A percentile compares a stretch with the other conserved stretches of the same genome.
phyloP scores from a whole-genome alignment of 345 rosid genomes.

The Bruguiera parviflora region DNA sequence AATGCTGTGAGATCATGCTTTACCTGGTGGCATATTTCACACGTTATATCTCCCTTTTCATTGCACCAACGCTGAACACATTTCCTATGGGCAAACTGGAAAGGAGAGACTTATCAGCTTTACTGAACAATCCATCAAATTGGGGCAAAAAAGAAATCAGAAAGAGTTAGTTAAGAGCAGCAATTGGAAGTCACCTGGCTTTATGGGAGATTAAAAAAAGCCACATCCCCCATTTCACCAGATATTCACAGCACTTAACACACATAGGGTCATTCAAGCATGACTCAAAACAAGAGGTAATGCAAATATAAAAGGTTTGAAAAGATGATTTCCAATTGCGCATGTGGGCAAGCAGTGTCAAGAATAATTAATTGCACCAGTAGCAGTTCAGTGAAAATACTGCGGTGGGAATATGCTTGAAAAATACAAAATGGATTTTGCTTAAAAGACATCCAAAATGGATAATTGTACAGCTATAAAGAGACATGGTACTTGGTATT shows the following conservation, averaged over 20 bases:
- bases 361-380: not conserved
- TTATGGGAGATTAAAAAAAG: not conserved
- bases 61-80: slow-evolving; percentile 37
- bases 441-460: not conserved
- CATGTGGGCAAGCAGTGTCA: not conserved
- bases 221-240: not conserved
- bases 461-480: too few relatives aligned
- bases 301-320: not conserved
- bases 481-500: not conserved
- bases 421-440: not conserved
- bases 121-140: not conserved
- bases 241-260: not conserved
- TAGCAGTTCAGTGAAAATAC: too few relatives aligned
- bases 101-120: slow-evolving; percentile 6
- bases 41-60: slow-evolving; percentile 31
- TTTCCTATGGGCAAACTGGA: slow-evolving; percentile 36
- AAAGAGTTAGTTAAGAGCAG: too few relatives aligned
- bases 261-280: slow-evolving; percentile 1
- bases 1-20: not conserved
- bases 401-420: too few relatives aligned
- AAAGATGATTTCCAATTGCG: not conserved
- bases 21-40: slow-evolving; percentile 37
- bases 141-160: not conserved
- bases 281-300: not conserved
- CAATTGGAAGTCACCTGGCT: not conserved